These are phyloP conservation scores for Talaromyces pinophilus DNA, from an alignment of 2,329 filamentous ascomycete genomes.

Conservation along the genomic window DNA sequence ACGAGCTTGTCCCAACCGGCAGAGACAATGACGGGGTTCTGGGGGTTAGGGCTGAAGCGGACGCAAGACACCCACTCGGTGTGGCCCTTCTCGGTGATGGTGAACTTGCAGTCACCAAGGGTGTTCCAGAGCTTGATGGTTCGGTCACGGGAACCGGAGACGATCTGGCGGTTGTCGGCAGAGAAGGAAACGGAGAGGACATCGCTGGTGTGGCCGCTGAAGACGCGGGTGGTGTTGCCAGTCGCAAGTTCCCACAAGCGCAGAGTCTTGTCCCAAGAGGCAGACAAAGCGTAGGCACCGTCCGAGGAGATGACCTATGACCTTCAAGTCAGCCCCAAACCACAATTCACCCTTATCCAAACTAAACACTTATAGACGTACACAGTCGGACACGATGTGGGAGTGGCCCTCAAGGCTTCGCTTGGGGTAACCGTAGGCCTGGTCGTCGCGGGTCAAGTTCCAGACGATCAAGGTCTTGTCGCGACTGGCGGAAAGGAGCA, in stretches of 20 bases:
- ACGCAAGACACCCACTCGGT: slow-evolving; percentile 99
- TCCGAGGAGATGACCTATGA: slow-evolving; percentile 95
- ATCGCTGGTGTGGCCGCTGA: slow-evolving; percentile 99
- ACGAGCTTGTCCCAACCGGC: slow-evolving; percentile 99
- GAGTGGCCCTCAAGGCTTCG: slow-evolving; percentile 98
- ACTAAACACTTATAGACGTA: slow-evolving; percentile 47
- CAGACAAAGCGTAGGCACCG: slow-evolving; percentile 97
- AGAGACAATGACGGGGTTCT: slow-evolving; percentile 99
- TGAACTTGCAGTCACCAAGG: slow-evolving; percentile 99
- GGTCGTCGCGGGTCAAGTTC: slow-evolving; percentile 99
- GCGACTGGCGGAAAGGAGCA: slow-evolving; percentile 95
- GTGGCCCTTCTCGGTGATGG: slow-evolving; percentile 99
- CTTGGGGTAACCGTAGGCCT: slow-evolving; percentile 98
- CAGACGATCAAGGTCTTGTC: slow-evolving; percentile 99
- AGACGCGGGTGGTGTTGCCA: slow-evolving; percentile 94
- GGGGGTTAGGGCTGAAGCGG: slow-evolving; percentile 98
- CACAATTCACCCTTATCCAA: not conserved
- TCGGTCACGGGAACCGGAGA: slow-evolving; percentile 96
- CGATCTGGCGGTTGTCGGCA: slow-evolving; percentile 99
- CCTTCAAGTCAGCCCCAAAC: slow-evolving; percentile 29
- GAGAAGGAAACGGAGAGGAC: slow-evolving; percentile 99
- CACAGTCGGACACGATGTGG: slow-evolving; percentile 99
- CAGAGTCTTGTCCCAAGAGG: slow-evolving; percentile 99
- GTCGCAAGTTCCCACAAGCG: slow-evolving; percentile 98
- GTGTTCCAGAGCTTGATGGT: slow-evolving; percentile 99